Percentiles rank a stretch among this genome's conserved stretches.
These are phyloP conservation scores for Hebeloma cylindrosporum DNA, from an alignment of 768 basidiomycete species.

Conservation along the genomic window DNA sequence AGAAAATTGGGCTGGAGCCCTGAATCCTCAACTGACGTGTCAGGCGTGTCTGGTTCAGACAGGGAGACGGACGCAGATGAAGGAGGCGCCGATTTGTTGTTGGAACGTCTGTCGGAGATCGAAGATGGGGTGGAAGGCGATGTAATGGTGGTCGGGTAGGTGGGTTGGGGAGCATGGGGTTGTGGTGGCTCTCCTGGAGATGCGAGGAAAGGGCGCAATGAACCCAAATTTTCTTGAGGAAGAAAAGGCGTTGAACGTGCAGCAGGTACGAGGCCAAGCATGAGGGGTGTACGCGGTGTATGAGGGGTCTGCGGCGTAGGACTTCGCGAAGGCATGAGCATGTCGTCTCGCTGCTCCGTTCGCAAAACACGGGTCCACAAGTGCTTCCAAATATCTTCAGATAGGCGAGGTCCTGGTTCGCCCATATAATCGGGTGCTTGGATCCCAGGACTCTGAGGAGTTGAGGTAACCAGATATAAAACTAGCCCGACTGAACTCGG, in stretches of 20 bases:
- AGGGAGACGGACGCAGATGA: slow-evolving; percentile 43
- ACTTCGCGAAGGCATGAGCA: slow-evolving; percentile 32
- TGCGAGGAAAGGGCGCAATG: slow-evolving; percentile 50
- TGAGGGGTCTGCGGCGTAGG: slow-evolving; percentile 39
- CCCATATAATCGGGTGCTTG: slow-evolving; percentile 27
- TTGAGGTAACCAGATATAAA: slow-evolving; percentile 67
- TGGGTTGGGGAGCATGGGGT: slow-evolving; percentile 29
- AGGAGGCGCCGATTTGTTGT: slow-evolving; percentile 48
- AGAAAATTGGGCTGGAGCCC: slow-evolving; percentile 47
- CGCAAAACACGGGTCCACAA: slow-evolving; percentile 77
- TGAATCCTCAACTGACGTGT: slow-evolving; percentile 45
- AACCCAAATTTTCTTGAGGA: slow-evolving; percentile 30
- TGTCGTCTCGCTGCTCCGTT: slow-evolving; percentile 54
- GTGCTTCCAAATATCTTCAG: slow-evolving; percentile 85
- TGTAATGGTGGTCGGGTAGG: slow-evolving; percentile 41
- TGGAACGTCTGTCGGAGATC: slow-evolving; percentile 45
- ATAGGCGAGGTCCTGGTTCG: slow-evolving; percentile 77
- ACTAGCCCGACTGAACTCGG: slow-evolving; percentile 83
- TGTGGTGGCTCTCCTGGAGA: slow-evolving; percentile 29
- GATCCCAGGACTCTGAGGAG: slow-evolving; percentile 22
- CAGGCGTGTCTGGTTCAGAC: slow-evolving; percentile 53
- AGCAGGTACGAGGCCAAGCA: slow-evolving; percentile 43
- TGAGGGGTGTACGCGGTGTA: slow-evolving; percentile 33
- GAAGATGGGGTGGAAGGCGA: slow-evolving; percentile 58
- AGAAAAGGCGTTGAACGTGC: slow-evolving; percentile 43